Evolutionary conservation across 192 early-diverging fungal genomes (phyloP), one percentile per base, ranked within the genome.

Genomic region (Coemansia guatemalensis): DNA sequence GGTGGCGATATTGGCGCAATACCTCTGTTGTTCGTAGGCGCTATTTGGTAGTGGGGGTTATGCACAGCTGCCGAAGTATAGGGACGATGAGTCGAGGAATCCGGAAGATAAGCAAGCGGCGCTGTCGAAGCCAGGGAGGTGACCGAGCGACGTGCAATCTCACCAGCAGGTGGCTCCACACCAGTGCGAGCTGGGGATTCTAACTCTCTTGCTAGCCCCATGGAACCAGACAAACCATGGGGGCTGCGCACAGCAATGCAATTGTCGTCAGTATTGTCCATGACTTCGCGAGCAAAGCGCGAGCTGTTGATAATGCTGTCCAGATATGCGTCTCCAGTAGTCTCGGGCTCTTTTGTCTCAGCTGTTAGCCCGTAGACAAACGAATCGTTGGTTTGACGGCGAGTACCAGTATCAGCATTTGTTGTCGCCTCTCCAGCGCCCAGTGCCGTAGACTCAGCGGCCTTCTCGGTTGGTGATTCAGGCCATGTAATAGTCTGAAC

Each of bases 291-390:
- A 20, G 76, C 76, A 67, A 78, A 78, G 8, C 71, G 63, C 49
- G 76, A 73, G 67, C 76, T 78, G 18, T 78, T 78, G 17, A 78
- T 61, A 24, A 78, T 73, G 39, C 69, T 73, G 64, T 78, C 76
- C 44, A 78, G 53, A 23, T 69, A 69, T 18, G 63, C 63, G 26
- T 78, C 76, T 1, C 76, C 76, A 0, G 76, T 79, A 11, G 71
- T 60, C 22, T 73, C 59, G 1, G 56, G 57, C 4, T 54, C 39
- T 27, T 26, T 48, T 0, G 68, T 48, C 22, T 48, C 48, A 21
- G 49, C 33, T 26, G 67, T 70, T 18, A 79, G 25, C 2, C 76
- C 76, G 30, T 79, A 79, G 9, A 79, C 64, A 58, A 70, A 73
- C 6, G 76, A 79, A 35, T 67, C 66, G 47, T 79, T 67, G 4